Evolutionary conservation across 208 protist genomes (phyloP).

Genomic region (Crithidia brevicula): DNA sequence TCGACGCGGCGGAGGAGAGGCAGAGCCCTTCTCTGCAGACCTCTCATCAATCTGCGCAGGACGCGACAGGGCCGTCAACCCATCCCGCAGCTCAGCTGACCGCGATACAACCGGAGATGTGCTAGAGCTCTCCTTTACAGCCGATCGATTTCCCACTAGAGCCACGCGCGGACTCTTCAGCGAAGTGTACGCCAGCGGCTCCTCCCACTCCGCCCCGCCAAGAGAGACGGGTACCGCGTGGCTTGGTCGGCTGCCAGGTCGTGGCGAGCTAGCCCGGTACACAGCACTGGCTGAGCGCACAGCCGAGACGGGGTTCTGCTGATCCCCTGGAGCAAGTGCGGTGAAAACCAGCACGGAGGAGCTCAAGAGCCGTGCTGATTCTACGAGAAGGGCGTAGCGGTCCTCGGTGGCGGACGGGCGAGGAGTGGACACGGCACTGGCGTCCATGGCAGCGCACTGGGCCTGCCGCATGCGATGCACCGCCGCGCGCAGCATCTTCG

Average conservation of each 20-base stretch:
- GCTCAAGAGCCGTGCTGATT: constrained; percentile 13
- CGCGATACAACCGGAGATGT: too few species aligned
- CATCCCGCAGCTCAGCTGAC: too few species aligned
- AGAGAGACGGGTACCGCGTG: background rate
- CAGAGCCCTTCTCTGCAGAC: too few species aligned
- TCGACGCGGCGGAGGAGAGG: too few species aligned
- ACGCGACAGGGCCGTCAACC: too few species aligned
- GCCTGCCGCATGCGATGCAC: constrained; percentile 13
- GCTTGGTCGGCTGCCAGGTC: background rate
- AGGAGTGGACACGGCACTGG: background rate
- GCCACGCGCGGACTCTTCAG: background rate
- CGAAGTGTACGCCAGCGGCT: background rate
- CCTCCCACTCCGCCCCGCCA: background rate
- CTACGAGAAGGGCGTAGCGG: constrained; percentile 11
- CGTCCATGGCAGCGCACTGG: constrained; percentile 9
- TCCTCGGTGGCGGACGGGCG: background rate
- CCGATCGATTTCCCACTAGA: background rate
- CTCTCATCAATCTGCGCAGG: too few species aligned
- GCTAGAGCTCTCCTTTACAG: too few species aligned
- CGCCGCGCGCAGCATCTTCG: constrained; percentile 8
- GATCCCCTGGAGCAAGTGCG: background rate
- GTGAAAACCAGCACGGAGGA: constrained; percentile 17
- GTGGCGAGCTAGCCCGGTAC: background rate
- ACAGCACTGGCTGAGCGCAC: constrained; percentile 4
- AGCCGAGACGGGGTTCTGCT: background rate